Base-by-base conservation (phyloP, 2,329 filamentous ascomycete species). In the Stagonosporopsis tanaceti region DNA sequence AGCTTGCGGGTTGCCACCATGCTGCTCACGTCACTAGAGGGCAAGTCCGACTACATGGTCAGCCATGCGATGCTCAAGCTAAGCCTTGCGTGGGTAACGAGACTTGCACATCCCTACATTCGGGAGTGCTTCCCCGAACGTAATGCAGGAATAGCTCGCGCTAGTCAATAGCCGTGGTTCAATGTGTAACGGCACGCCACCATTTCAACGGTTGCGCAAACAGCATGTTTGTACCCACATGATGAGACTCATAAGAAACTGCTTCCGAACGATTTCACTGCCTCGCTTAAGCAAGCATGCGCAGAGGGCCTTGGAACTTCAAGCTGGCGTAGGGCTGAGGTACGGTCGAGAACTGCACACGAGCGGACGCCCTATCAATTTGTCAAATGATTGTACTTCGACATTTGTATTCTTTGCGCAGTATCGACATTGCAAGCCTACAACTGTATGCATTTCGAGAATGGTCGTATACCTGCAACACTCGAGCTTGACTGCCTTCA, bases 81-180 rank as follows among this genome's bases (percentile, higher is more conserved):
- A 57, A 52, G 54, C 54, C 54, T 28, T 52, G 30, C 48, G 15
- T 39, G 44, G 30, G 39, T 34, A 45, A 52, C 48, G 20, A 34
- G 20, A 15, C 17, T 22, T 38, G 22, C 28, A 39, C 22, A 41
- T 50, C 54, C 57, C 54, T 59, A 46, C 50, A 32, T 34, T 44
- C 62, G 63, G 63, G 53, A 62, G 47, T 40, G 35, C 39, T 63
- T 61, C 62, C 63, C 63, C 61, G 63, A 37, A 46, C 46, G 35
- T 39, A 35, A 28, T 60, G 61, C 59, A 60, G 42, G 45, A 45
- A 50, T 45, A 58, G 53, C 52, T 47, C 24, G 48, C 46, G 52
- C 53, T 64, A 65, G 58, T 40, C 30, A 32, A 12, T 34, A 58
- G 54, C 25, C 30, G 48, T 50, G 57, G 47, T 54, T 50, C 57